These are phyloP conservation scores for Wickerhamomyces strasburgensis DNA, from an alignment of 805 yeast genomes.

Conservation along the genomic window DNA sequence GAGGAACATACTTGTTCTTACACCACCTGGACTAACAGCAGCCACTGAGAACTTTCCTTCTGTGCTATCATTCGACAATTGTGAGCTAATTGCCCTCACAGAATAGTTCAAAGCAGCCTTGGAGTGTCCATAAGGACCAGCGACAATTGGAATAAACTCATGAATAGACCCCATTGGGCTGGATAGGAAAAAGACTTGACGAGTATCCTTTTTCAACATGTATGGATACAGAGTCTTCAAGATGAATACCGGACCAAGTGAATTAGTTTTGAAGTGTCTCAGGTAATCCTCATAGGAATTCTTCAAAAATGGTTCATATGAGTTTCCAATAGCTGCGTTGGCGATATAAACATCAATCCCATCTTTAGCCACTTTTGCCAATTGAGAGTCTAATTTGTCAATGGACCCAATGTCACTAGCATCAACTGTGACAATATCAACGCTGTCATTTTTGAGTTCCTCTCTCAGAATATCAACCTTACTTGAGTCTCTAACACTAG, in stretches of 20 bases:
- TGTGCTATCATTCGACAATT: constrained; percentile 25
- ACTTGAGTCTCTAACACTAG: too few relatives aligned
- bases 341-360: constrained; percentile 13
- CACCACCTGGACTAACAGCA: constrained; percentile 37
- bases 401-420: constrained; percentile 7
- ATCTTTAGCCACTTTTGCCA: constrained; percentile 4
- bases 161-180: constrained; percentile 26
- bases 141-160: constrained; percentile 6
- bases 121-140: constrained; percentile 31
- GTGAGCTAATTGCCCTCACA: constrained; percentile 11
- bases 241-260: constrained; percentile 8
- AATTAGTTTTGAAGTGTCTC: constrained; percentile 5
- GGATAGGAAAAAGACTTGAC: constrained; percentile 27
- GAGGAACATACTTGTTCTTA: too few relatives aligned
- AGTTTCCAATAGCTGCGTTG: constrained; percentile 11
- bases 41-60: constrained; percentile 27
- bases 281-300: neutral
- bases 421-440: constrained; percentile 8
- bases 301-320: neutral
- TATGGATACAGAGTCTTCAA: constrained; percentile 9
- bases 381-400: constrained; percentile 3
- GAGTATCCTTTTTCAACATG: constrained; percentile 15
- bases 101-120: constrained; percentile 35
- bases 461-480: too few relatives aligned
- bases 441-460: too few relatives aligned